Evolutionary conservation across 1,284 basidiomycete species (phyloP).

Genomic region (Fereydounia khargensis): DNA sequence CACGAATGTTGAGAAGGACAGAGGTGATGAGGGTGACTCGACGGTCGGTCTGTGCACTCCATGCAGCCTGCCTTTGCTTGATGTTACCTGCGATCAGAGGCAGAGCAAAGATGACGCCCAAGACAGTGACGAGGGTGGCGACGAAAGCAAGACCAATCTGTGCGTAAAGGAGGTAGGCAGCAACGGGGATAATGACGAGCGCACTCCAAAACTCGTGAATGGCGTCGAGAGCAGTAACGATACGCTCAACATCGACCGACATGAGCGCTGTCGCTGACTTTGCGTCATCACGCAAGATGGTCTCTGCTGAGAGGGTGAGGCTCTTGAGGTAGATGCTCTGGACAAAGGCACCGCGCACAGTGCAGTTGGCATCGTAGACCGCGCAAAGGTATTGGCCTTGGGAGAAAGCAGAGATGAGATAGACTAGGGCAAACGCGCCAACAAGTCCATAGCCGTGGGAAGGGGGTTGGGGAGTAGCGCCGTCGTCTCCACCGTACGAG

Average conservation of each 20-base stretch:
- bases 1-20: slow-evolving; percentile 26
- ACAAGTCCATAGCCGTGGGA: slow-evolving; percentile 30
- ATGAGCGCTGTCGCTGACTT: slow-evolving; percentile 23
- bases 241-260: slow-evolving; percentile 39
- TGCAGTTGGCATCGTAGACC: slow-evolving; percentile 11
- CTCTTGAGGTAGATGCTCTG: slow-evolving; percentile 31
- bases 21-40: slow-evolving; percentile 22
- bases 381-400: slow-evolving; percentile 14
- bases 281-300: slow-evolving; percentile 12
- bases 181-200: slow-evolving; percentile 28
- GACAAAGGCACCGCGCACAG: slow-evolving; percentile 33
- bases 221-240: slow-evolving; percentile 21
- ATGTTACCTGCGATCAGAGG: slow-evolving; percentile 17
- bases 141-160: slow-evolving; percentile 31
- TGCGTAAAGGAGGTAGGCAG: slow-evolving; percentile 26
- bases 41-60: slow-evolving; percentile 29
- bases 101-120: slow-evolving; percentile 11
- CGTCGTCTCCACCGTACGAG: slow-evolving; percentile 4
- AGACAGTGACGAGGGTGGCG: slow-evolving; percentile 17
- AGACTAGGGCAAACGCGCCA: slow-evolving; percentile 33
- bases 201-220: slow-evolving; percentile 33
- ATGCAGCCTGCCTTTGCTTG: slow-evolving; percentile 10
- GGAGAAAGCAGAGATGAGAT: slow-evolving; percentile 20
- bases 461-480: slow-evolving; percentile 9
- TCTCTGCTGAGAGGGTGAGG: slow-evolving; percentile 22